Conservation (phyloP, 1,284 basidiomycete genomes). For the Cerioporus squamosus region DNA sequence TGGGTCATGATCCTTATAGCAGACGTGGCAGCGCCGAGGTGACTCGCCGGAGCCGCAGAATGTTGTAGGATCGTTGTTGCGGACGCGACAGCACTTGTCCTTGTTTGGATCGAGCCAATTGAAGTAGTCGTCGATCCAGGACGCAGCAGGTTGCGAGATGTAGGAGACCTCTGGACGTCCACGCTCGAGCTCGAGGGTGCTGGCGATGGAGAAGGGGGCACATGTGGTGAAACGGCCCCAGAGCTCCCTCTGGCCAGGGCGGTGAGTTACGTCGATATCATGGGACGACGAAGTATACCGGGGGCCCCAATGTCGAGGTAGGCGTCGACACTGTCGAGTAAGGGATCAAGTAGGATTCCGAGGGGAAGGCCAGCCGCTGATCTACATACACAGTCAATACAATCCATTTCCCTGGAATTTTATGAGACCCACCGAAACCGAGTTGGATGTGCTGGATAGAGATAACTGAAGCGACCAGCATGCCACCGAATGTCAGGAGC, state of each 20-base stretch:
- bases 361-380: conserved; percentile 90
- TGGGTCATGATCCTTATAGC: conserved; percentile 76
- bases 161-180: conserved; percentile 84
- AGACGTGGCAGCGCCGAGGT: conserved; percentile 79
- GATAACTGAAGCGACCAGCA: conserved; percentile 84
- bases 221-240: conserved; percentile 97
- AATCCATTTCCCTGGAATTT: background rate
- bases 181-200: conserved; percentile 90
- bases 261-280: conserved; percentile 65
- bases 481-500: conserved; percentile 74
- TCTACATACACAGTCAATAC: conserved; percentile 52
- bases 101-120: conserved; percentile 92
- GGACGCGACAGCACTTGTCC: conserved; percentile 91
- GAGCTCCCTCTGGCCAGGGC: conserved; percentile 78
- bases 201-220: conserved; percentile 82
- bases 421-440: conserved; percentile 72
- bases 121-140: conserved; percentile 95
- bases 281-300: conserved; percentile 92
- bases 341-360: conserved; percentile 87
- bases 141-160: conserved; percentile 88
- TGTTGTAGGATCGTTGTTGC: conserved; percentile 68
- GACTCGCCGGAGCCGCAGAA: conserved; percentile 83
- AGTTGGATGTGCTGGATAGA: conserved; percentile 90
- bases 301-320: conserved; percentile 95
- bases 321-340: conserved; percentile 88